Evolutionary conservation across 2,329 filamentous ascomycete genomes (phyloP).

Genomic region (Verticillium nonalfalfae): DNA sequence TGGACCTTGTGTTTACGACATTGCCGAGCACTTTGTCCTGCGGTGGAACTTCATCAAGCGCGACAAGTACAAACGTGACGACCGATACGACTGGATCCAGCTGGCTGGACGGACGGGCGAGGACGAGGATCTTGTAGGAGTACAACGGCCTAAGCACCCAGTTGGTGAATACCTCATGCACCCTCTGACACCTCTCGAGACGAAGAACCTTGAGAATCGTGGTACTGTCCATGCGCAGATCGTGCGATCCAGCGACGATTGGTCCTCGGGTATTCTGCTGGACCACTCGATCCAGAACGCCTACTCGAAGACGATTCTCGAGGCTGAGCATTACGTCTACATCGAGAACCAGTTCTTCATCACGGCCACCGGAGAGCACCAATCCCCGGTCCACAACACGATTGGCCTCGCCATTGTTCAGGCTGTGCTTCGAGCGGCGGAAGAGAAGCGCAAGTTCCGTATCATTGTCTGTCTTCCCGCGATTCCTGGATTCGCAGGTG

Average conservation of each 20-base stretch:
- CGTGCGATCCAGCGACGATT: constrained; percentile 85
- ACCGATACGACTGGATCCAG: constrained; percentile 76
- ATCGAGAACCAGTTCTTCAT: constrained; percentile 99
- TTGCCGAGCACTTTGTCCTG: constrained; percentile 90
- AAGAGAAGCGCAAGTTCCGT: constrained; percentile 81
- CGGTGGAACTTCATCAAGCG: constrained; percentile 97
- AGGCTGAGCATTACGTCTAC: constrained; percentile 89
- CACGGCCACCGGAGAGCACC: constrained; percentile 84
- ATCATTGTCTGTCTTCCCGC: constrained; percentile 88
- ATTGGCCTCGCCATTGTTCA: constrained; percentile 89
- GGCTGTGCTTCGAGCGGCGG: constrained; percentile 72
- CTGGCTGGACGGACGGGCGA: constrained; percentile 70
- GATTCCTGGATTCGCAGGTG: constrained; percentile 90
- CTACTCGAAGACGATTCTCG: constrained; percentile 76
- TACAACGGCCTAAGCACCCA: constrained; percentile 83
- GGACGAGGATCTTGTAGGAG: constrained; percentile 79
- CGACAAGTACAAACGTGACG: constrained; percentile 93
- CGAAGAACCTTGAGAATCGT: constrained; percentile 56
- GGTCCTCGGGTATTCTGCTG: constrained; percentile 83
- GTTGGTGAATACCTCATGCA: constrained; percentile 84
- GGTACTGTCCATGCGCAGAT: constrained; percentile 79
- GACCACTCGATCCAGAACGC: constrained; percentile 87
- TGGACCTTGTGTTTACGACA: constrained; percentile 85
- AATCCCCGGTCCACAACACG: constrained; percentile 78
- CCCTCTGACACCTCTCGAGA: constrained; percentile 62